phyloP scores from a whole-genome alignment of 2,329 filamentous ascomycete species.

The Pleomassaria siparia region DNA sequence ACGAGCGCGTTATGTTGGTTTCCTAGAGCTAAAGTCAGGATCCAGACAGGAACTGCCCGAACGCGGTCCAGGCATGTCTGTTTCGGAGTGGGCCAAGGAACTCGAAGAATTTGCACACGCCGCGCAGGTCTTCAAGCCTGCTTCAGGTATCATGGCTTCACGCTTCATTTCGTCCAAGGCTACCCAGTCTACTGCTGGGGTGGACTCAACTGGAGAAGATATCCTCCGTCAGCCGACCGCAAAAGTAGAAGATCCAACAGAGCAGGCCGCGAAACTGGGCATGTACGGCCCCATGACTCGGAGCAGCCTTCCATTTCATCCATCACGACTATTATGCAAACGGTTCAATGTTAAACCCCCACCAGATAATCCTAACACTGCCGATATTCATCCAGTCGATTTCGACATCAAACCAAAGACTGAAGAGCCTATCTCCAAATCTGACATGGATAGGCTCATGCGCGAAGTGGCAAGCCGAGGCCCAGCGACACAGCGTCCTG shows the following conservation, averaged over 20 bases:
- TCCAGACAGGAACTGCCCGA: slow-evolving; percentile 58
- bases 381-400: slow-evolving; percentile 44
- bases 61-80: slow-evolving; percentile 52
- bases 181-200: slow-evolving; percentile 22
- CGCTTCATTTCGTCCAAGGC: slow-evolving; percentile 71
- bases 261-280: slow-evolving; percentile 82
- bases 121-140: slow-evolving; percentile 83
- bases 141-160: slow-evolving; percentile 89
- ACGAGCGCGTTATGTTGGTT: slow-evolving; percentile 75
- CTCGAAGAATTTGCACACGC: slow-evolving; percentile 75
- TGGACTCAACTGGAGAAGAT: slow-evolving; percentile 33
- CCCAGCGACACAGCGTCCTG: slow-evolving; percentile 26
- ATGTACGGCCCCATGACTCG: slow-evolving; percentile 94
- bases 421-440: slow-evolving; percentile 55
- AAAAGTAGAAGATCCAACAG: slow-evolving; percentile 73
- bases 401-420: slow-evolving; percentile 22
- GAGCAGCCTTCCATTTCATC: slow-evolving; percentile 70
- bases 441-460: slow-evolving; percentile 49
- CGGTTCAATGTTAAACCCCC: slow-evolving; percentile 86
- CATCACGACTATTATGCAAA: slow-evolving; percentile 86
- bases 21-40: slow-evolving; percentile 76
- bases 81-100: slow-evolving; percentile 79
- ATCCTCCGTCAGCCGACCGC: slow-evolving; percentile 51
- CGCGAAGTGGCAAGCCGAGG: slow-evolving; percentile 34
- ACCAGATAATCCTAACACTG: slow-evolving; percentile 62